phyloP scores from a whole-genome alignment of 306 rosid species.

The Trifolium fragiferum region DNA sequence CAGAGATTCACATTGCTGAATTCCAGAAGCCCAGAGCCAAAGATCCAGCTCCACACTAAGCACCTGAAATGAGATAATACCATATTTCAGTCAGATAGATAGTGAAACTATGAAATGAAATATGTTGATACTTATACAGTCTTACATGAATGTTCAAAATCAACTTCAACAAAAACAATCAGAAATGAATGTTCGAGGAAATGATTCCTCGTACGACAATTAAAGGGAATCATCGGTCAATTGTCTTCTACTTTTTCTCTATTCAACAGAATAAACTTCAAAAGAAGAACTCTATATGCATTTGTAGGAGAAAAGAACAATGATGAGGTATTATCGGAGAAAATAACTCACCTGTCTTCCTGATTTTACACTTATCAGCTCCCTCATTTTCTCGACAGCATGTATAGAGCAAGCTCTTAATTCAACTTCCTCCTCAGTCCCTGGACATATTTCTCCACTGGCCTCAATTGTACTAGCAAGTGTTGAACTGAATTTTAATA shows the following conservation, averaged over 20 bases:
- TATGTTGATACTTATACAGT: not conserved
- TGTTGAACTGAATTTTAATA: slow-evolving; percentile 73
- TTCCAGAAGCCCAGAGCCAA: slow-evolving; percentile 97
- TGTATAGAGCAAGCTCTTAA: slow-evolving; percentile 88
- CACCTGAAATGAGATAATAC: slow-evolving; percentile 61
- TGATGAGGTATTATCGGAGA: not conserved
- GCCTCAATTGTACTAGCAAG: slow-evolving; percentile 73
- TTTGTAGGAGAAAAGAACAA: not conserved
- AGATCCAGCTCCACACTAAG: slow-evolving; percentile 98
- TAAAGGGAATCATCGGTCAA: not conserved
- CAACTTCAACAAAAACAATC: not conserved
- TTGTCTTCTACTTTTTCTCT: not conserved
- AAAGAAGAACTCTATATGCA: not conserved
- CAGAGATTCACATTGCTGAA: slow-evolving; percentile 70
- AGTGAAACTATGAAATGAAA: not conserved
- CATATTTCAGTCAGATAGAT: slow-evolving; percentile 27
- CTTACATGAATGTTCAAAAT: not conserved
- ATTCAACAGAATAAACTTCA: not conserved
- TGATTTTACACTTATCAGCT: slow-evolving; percentile 67
- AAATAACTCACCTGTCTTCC: slow-evolving; percentile 71
- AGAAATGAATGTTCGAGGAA: not conserved
- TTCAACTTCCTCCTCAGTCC: slow-evolving; percentile 98
- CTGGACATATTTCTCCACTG: slow-evolving; percentile 77
- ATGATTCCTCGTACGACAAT: not conserved
- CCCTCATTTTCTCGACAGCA: slow-evolving; percentile 97